These are phyloP conservation scores for Meyerozyma athensensis DNA, from an alignment of 1,139 yeast species.

Conservation along the genomic window DNA sequence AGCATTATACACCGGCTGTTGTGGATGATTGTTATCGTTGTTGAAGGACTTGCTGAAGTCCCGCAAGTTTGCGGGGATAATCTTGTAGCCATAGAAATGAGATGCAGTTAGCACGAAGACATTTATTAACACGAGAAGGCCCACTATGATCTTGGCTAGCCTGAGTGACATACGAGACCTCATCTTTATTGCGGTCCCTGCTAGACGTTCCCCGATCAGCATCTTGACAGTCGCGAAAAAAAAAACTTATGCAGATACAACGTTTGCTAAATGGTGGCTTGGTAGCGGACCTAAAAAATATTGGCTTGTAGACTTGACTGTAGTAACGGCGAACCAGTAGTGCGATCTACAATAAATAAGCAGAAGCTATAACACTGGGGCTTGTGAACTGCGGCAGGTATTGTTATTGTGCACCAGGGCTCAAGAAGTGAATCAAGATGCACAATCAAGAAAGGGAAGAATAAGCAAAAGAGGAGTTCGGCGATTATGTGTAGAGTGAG, in stretches of 20 bases:
- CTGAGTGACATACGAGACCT: neutral
- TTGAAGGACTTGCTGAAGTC: conserved; percentile 1
- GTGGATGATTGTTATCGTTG: conserved; percentile 5
- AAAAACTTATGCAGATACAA: neutral
- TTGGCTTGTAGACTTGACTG: too few relatives aligned
- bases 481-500: too few relatives aligned
- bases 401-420: too few relatives aligned
- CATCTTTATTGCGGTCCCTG: neutral
- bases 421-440: too few relatives aligned
- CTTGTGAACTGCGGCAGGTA: too few relatives aligned
- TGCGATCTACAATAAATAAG: too few relatives aligned
- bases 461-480: too few relatives aligned
- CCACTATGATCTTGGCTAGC: conserved; percentile 1
- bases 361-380: too few relatives aligned
- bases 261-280: too few relatives aligned
- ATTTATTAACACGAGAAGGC: neutral
- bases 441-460: too few relatives aligned
- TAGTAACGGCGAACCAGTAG: too few relatives aligned
- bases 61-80: neutral
- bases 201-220: neutral
- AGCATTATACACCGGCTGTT: conserved; percentile 6
- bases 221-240: neutral
- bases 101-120: neutral
- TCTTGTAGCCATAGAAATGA: conserved; percentile 1
- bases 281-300: too few relatives aligned